Percentiles rank a stretch among this genome's conserved stretches.
Conservation (phyloP, 495 filamentous ascomycete species). For the Talaromyces trachyspermus region DNA sequence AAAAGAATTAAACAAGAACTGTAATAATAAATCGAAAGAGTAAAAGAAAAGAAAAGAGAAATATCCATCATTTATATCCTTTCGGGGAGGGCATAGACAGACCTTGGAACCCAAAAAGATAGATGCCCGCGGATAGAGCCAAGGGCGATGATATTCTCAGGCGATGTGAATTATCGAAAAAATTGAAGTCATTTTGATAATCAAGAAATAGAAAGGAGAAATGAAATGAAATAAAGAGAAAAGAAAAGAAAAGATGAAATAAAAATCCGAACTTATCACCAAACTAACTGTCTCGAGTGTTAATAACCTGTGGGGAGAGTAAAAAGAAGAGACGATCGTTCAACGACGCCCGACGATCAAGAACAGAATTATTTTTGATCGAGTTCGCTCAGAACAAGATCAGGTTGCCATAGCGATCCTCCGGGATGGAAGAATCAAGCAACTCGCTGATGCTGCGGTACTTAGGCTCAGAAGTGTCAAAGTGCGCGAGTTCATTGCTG, state of each 20-base stretch:
- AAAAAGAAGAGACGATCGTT: neutral
- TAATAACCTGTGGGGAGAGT: neutral
- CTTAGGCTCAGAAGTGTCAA: neutral
- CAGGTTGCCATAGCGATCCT: constrained; percentile 5
- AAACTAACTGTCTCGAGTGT: neutral
- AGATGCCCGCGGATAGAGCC: too few relatives aligned
- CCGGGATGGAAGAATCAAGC: constrained; percentile 1
- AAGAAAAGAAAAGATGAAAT: constrained; percentile 1
- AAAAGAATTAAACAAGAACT: constrained; percentile 5
- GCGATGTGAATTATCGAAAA: too few relatives aligned
- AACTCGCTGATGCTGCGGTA: constrained; percentile 7
- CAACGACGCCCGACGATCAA: neutral
- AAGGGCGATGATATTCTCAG: too few relatives aligned
- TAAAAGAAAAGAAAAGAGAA: constrained; percentile 10
- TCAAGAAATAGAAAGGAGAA: neutral
- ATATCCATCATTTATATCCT: constrained; percentile 2
- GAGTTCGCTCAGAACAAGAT: neutral
- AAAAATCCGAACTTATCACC: constrained; percentile 6
- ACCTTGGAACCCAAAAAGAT: neutral
- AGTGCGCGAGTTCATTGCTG: neutral
- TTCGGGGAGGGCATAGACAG: neutral
- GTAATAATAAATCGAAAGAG: constrained; percentile 4
- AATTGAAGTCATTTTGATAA: constrained; percentile 1
- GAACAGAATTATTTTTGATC: too few relatives aligned
- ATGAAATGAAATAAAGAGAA: constrained; percentile 6